Base-by-base conservation (phyloP, 1,139 yeast genomes). In the Hemisphaericaspora subhashii region DNA sequence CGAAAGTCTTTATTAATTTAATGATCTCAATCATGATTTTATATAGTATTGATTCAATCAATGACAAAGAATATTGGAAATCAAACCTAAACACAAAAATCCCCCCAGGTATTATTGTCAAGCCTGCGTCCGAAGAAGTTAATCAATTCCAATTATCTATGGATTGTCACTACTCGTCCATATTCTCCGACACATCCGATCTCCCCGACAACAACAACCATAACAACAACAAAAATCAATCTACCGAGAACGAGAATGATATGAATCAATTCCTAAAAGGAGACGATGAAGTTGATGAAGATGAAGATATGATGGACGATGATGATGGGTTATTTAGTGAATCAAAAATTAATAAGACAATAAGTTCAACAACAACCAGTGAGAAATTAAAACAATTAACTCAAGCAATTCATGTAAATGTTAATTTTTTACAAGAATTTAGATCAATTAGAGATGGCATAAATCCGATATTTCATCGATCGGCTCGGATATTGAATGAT, bases 1-100 rank as follows among this genome's bases (percentile, higher is more conserved):
- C 55, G 5, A 61, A 63, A 36, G 44, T 60, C 12, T 50, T 60
- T 17, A 54, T 66, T 11, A 65, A 63, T 40, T 44, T 64, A 20
- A 46, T 60, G 6, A 41, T 59, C 2, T 65, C 50, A 32, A 36
- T 63, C 11, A 42, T 58, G 11, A 37, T 58, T 5, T 47, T 50
- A 24, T 47, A 47, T 13, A 51, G 58, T 1, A 44, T 60, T 7
- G 43, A 48, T 7, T 45, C 53, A 1, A 33, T 37, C 3, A 46
- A 46, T 2, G 62, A 57, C 29, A 62, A 53, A 40, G 46, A 48
- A 12, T 55, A 51, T 39, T 65, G 69, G 70, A 47, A 51, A 25
- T 43, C 44, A n/a, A 35, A 40, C 8, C 40, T 54, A 11, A 26
- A 35, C 25, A 33, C 33, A 5, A 24, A 17, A 4, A 30, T 24